These are phyloP conservation scores for Capronia epimyces DNA, from an alignment of 2,329 filamentous ascomycete genomes.

Conservation along the genomic window DNA sequence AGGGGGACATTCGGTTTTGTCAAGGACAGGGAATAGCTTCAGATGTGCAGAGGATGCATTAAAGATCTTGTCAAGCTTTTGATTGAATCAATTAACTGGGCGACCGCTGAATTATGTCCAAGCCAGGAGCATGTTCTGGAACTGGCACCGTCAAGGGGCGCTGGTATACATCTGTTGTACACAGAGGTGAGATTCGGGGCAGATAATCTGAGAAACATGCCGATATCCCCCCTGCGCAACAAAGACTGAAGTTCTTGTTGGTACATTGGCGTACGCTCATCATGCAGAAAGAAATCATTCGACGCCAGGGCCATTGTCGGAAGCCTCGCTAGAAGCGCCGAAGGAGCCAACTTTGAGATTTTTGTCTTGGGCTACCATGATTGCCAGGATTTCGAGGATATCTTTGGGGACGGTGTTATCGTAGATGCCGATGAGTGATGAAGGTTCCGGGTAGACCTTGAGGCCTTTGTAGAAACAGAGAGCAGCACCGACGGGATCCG, in stretches of 20 bases:
- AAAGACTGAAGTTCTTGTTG: constrained; percentile 13
- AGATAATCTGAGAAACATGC: background rate
- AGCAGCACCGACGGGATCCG: constrained; percentile 66
- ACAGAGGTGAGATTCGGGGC: constrained; percentile 24
- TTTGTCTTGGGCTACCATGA: constrained; percentile 94
- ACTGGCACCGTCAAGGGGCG: constrained; percentile 10
- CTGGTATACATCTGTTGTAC: constrained; percentile 26
- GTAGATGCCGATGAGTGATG: constrained; percentile 92
- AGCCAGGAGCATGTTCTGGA: constrained; percentile 11
- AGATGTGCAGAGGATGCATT: background rate
- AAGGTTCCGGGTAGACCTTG: constrained; percentile 93
- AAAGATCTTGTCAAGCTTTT: constrained; percentile 4
- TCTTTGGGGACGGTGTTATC: constrained; percentile 98
- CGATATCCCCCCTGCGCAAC: constrained; percentile 1
- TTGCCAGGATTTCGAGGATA: constrained; percentile 89
- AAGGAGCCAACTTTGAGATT: constrained; percentile 55
- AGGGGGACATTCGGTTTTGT: no score
- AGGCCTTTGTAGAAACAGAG: constrained; percentile 96
- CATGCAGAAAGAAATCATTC: constrained; percentile 17
- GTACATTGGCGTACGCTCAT: constrained; percentile 10
- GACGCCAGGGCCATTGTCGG: constrained; percentile 27
- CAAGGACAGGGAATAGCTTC: no score
- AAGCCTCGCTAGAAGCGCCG: constrained; percentile 25
- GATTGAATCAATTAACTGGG: constrained; percentile 7
- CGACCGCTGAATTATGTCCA: constrained; percentile 21